Evolutionary conservation across 805 yeast genomes (phyloP).

Genomic region (Myxozyma lipomycoides): DNA sequence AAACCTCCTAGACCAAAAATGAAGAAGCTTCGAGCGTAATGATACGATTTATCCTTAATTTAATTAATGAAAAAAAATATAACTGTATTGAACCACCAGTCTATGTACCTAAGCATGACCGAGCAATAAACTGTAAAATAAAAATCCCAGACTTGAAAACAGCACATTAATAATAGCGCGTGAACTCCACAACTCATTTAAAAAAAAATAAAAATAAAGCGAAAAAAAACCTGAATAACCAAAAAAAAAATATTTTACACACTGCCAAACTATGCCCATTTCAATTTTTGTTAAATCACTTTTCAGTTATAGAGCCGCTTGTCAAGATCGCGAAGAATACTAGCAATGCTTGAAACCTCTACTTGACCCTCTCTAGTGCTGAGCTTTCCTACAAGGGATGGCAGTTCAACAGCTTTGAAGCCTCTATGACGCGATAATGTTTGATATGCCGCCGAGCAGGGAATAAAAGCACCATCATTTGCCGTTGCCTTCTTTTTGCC

Average conservation of each 20-base stretch:
- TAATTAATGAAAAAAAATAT: background rate
- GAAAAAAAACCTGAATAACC: background rate
- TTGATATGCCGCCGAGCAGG: conserved; percentile 86
- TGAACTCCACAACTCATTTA: background rate
- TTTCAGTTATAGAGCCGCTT: conserved; percentile 51
- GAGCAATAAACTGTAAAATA: too few species aligned
- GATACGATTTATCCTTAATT: background rate
- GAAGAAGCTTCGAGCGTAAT: conserved; percentile 1
- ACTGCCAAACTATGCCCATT: background rate
- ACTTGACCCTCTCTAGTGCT: conserved; percentile 84
- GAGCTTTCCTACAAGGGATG: conserved; percentile 67
- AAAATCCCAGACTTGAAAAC: too few species aligned
- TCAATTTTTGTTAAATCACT: too few species aligned
- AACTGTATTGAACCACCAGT: too few species aligned
- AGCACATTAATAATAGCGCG: too few species aligned
- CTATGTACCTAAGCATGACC: too few species aligned
- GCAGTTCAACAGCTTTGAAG: conserved; percentile 68
- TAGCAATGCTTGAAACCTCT: conserved; percentile 86
- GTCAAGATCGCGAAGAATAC: conserved; percentile 77
- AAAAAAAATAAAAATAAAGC: background rate
- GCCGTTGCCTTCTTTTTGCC: conserved; percentile 24
- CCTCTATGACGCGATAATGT: conserved; percentile 78
- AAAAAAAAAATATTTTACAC: too few species aligned
- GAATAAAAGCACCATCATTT: conserved; percentile 52
- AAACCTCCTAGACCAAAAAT: conserved; percentile 29